Conservation (phyloP, 192 early-diverging fungal genomes). For the Coemansia sp. region DNA sequence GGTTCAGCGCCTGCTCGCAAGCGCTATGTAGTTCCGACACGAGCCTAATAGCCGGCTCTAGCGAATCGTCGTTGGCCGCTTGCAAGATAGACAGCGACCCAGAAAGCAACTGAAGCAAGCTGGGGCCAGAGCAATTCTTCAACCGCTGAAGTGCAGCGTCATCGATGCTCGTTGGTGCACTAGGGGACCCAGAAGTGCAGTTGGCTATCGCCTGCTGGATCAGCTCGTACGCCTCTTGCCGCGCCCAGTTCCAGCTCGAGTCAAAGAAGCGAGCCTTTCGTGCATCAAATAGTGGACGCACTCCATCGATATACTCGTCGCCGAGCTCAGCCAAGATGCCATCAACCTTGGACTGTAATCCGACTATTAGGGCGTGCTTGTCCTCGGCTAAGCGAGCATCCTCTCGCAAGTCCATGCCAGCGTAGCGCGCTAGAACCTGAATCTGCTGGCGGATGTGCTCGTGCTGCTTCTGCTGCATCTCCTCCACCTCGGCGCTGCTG, state of each 20-base stretch:
- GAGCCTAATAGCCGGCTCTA: conserved; percentile 52
- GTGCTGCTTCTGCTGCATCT: conserved; percentile 69
- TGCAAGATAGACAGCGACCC: conserved; percentile 57
- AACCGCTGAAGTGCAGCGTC: conserved; percentile 36
- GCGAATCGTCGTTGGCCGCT: conserved; percentile 64
- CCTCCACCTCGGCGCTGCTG: conserved; percentile 84
- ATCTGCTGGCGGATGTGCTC: conserved; percentile 75
- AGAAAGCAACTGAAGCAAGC: conserved; percentile 73
- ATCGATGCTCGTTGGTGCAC: conserved; percentile 72
- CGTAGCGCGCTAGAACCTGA: conserved; percentile 74
- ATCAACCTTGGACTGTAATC: conserved; percentile 74
- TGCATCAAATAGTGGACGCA: conserved; percentile 70
- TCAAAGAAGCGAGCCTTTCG: conserved; percentile 86
- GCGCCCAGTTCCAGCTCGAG: conserved; percentile 94
- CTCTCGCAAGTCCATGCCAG: conserved; percentile 69
- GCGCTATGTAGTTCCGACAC: conserved; percentile 69
- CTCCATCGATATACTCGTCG: conserved; percentile 69
- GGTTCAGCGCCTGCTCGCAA: conserved; percentile 68
- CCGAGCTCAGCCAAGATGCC: conserved; percentile 78
- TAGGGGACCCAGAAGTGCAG: conserved; percentile 12
- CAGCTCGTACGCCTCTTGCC: conserved; percentile 44
- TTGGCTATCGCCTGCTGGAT: conserved; percentile 81
- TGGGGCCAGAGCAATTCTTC: conserved; percentile 77
- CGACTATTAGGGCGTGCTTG: conserved; percentile 55
- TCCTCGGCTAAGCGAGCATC: conserved; percentile 63